Conservation (phyloP, 768 basidiomycete genomes). For the Termitomyces sp. region DNA sequence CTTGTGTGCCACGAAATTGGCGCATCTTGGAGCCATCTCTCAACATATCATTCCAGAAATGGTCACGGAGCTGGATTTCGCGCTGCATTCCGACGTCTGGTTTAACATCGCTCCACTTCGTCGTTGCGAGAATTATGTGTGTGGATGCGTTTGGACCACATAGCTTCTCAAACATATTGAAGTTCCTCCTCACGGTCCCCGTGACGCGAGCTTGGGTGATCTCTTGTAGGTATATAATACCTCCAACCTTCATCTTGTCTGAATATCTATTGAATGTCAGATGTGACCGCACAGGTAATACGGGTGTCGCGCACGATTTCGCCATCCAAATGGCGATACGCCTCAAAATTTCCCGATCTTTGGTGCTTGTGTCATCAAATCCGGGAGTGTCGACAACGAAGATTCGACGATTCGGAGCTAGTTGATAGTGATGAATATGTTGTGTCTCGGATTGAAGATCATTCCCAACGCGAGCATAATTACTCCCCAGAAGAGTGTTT, state of each 20-base stretch:
- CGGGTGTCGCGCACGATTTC: conserved; percentile 1
- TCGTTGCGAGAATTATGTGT: conserved; percentile 14
- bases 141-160: conserved; percentile 8
- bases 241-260: conserved; percentile 7
- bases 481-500: conserved; percentile 2
- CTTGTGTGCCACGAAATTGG: conserved; percentile 16
- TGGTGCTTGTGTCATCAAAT: conserved; percentile 7
- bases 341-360: conserved; percentile 7
- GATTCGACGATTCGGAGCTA: background rate
- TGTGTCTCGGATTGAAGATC: conserved; percentile 3
- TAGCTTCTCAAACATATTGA: conserved; percentile 12
- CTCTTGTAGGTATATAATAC: conserved; percentile 11
- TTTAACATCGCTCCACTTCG: conserved; percentile 31
- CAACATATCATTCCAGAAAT: conserved; percentile 26
- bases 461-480: conserved; percentile 1
- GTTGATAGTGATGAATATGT: conserved; percentile 5
- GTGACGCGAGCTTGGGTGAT: conserved; percentile 14
- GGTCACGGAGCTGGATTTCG: conserved; percentile 20
- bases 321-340: conserved; percentile 10
- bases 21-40: conserved; percentile 20
- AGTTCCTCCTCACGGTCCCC: conserved; percentile 12
- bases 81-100: conserved; percentile 17
- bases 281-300: background rate
- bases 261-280: conserved; percentile 2
- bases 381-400: conserved; percentile 9